Base-by-base conservation (phyloP, 805 yeast genomes). In the Wickerhamiella azymoides region DNA sequence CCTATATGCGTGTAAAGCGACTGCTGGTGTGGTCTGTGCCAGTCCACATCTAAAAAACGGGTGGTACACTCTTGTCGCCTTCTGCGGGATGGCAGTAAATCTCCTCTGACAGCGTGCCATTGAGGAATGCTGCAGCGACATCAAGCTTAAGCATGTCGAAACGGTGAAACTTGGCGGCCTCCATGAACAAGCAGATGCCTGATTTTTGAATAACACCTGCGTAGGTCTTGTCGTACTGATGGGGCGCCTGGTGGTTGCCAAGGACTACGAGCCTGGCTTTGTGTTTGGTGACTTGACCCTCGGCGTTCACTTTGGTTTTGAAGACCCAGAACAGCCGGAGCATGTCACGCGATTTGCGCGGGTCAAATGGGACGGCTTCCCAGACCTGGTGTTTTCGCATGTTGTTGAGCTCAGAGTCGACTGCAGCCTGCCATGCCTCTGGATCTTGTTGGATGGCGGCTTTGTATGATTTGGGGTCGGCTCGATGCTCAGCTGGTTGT, bases 121-220 rank as follows among this genome's bases (percentile, higher is more conserved):
- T n/a, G n/a, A n/a, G n/a, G n/a, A n/a, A n/a, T n/a, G n/a, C n/a
- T n/a, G n/a, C n/a, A n/a, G n/a, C n/a, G n/a, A n/a, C n/a, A n/a
- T n/a, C n/a, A n/a, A n/a, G n/a, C n/a, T n/a, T n/a, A n/a, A n/a
- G n/a, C n/a, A n/a, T n/a, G n/a, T n/a, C n/a, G n/a, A n/a, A n/a
- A n/a, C n/a, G n/a, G n/a, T n/a, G n/a, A n/a, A n/a, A n/a, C n/a
- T n/a, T n/a, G n/a, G n/a, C n/a, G n/a, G n/a, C n/a, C n/a, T n/a
- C n/a, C n/a, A n/a, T n/a, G n/a, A n/a, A n/a, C n/a, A n/a, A n/a
- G n/a, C n/a, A n/a, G n/a, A n/a, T n/a, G n/a, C n/a, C n/a, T n/a
- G n/a, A 14, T 25, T 38, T 38, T 25, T 38, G 40, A 24, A 38
- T 26, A 10, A 38, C 40, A 3, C 40, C 30, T 5, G 40, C 40